These are phyloP conservation scores for Xylariaceae sp. DNA, from an alignment of 2,329 filamentous ascomycete genomes.

Conservation along the genomic window DNA sequence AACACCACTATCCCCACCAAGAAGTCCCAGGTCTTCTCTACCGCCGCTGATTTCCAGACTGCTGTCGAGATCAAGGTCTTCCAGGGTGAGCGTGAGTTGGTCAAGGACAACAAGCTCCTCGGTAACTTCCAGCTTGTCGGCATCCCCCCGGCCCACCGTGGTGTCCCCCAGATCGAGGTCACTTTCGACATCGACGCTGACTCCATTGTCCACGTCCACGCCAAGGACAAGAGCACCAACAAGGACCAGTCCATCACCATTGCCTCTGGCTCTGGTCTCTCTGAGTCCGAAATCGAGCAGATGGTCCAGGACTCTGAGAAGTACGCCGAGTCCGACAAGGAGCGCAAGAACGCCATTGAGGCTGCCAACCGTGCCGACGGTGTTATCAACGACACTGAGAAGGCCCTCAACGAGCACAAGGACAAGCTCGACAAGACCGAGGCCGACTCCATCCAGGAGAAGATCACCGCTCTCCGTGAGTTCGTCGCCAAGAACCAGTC, in stretches of 20 bases:
- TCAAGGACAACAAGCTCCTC: conserved; percentile 96
- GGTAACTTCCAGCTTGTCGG: conserved; percentile 99
- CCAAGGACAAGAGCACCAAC: conserved; percentile 98
- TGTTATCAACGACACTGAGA: conserved; percentile 95
- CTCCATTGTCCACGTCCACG: conserved; percentile 94
- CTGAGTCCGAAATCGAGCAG: conserved; percentile 86
- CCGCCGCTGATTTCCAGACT: conserved; percentile 95
- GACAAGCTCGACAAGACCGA: conserved; percentile 96
- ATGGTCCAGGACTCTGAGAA: conserved; percentile 99
- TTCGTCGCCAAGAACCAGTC: conserved; percentile 91
- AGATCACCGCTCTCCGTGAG: conserved; percentile 80
- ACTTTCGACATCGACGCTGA: conserved; percentile 99
- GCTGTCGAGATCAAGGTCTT: conserved; percentile 99
- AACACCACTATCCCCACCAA: conserved; percentile 99
- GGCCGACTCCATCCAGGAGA: conserved; percentile 88
- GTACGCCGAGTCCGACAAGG: conserved; percentile 91
- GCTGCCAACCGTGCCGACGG: conserved; percentile 95
- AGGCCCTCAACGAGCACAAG: conserved; percentile 93
- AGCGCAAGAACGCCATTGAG: conserved; percentile 93
- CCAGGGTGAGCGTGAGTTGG: conserved; percentile 99
- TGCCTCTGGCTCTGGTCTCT: conserved; percentile 93
- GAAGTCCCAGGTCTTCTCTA: conserved; percentile 98
- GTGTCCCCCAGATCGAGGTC: conserved; percentile 94
- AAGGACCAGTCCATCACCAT: conserved; percentile 99
- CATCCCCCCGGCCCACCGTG: conserved; percentile 91